A percentile compares a stretch with the other conserved stretches of the same genome.
Evolutionary conservation across 2,329 filamentous ascomycete species (phyloP).

Genomic region (Cladosporium oxysporum): DNA sequence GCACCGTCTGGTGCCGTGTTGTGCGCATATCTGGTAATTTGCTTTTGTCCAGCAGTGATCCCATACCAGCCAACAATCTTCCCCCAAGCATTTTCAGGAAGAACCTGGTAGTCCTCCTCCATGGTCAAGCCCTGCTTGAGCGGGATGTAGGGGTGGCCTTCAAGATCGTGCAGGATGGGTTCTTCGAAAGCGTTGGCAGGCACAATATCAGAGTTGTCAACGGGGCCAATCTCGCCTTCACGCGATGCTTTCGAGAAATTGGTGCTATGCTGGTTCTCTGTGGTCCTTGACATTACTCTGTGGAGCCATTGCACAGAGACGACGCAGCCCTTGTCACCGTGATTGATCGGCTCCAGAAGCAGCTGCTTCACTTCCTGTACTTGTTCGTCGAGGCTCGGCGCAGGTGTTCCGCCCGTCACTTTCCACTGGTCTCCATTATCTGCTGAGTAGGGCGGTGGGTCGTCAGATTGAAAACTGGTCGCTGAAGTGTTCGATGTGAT

Average conservation of each 20-base stretch:
- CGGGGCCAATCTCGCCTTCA: slow-evolving; percentile 69
- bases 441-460: slow-evolving; percentile 27
- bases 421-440: background rate
- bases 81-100: slow-evolving; percentile 80
- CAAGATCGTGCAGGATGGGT: slow-evolving; percentile 29
- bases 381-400: slow-evolving; percentile 59
- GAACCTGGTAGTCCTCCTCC: slow-evolving; percentile 71
- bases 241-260: slow-evolving; percentile 60
- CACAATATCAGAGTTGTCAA: slow-evolving; percentile 86
- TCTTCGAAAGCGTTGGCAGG: slow-evolving; percentile 32
- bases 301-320: slow-evolving; percentile 79
- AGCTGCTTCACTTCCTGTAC: slow-evolving; percentile 70
- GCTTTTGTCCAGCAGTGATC: slow-evolving; percentile 65
- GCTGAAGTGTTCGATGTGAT: slow-evolving; percentile 25
- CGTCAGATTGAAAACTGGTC: slow-evolving; percentile 27
- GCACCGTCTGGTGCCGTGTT: slow-evolving; percentile 66
- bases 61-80: slow-evolving; percentile 82
- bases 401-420: background rate
- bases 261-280: slow-evolving; percentile 57
- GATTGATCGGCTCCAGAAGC: slow-evolving; percentile 57
- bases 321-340: slow-evolving; percentile 74
- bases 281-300: slow-evolving; percentile 67
- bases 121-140: slow-evolving; percentile 67
- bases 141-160: slow-evolving; percentile 60
- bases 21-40: slow-evolving; percentile 75